Base-by-base conservation (phyloP, 1,284 basidiomycete species). In the Flammula alnicola region DNA sequence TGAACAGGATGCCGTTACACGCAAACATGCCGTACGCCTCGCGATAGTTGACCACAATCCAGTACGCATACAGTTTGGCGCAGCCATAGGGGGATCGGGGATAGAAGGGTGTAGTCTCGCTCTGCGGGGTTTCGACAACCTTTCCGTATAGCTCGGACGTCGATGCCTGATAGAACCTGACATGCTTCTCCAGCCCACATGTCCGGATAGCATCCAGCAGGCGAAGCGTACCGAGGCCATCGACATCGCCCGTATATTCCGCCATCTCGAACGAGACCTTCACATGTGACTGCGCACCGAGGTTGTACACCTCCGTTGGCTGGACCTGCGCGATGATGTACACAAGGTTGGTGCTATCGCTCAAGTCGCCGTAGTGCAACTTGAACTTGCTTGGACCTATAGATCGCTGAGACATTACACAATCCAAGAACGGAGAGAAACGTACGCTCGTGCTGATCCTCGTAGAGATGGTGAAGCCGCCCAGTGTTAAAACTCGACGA, bases 241-340 rank as follows among this genome's bases (percentile, higher is more conserved):
- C 94, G 44, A 96, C 93, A 63, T 96, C 92, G 50, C 89, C 92
- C 0, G 94, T 96, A 73, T 96, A 96, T 72, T 96, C 93, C 29
- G 93, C 91, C 91, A 96, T 95, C 71, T 95, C 93, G 70, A 96
- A 96, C 23, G 93, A 95, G 57, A 96, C 93, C 70, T 96, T 96
- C 75, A 96, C 93, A 73, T 96, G 93, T 43, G 90, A 93, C 68
- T 96, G 93, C n/a, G 94, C 94, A 39, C 92, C 93, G 39, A 96
- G 86, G 70, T 96, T 96, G 81, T 95, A 96, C 49, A 96, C 86
- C 70, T 96, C 93, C 17, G 91, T 88, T 0, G 93, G 94, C 64
- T 88, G 89, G 46, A 95, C 92, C 63, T 91, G 84, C 2, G 93
- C 89, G 65, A 96, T 88, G 73, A 96, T 88, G 72, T 93, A 93